Base-by-base conservation (phyloP, 371 early-diverging fungal species). In the Neoconidiobolus thromboides region DNA sequence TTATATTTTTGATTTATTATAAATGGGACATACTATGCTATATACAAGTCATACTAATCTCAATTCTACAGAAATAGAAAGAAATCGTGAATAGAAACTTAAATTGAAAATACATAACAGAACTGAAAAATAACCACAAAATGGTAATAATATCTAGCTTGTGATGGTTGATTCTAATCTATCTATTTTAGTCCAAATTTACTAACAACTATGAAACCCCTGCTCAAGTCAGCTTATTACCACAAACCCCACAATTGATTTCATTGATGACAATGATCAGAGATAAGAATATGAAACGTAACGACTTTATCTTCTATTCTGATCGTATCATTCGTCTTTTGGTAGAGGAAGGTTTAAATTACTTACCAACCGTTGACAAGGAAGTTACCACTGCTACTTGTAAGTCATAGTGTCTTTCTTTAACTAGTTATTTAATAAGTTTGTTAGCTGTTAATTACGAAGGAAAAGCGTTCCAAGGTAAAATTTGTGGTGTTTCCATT, bases 401-500 rank as follows among this genome's bases (percentile, higher is more conserved):
- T 64, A 71, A 68, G 48, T 55, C 26, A 26, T 37, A 4, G 40
- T 10, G n/a, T 40, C 14, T 3, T 14, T 38, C 15, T n/a, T 10
- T 58, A 38, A 44, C 5, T 2, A 38, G 37, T 58, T 50, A 6
- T 10, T 12, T 52, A 39, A n/a, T 42, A 40, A 5, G 0, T 42
- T 47, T 7, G 39, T 47, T 55, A 74, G 76, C 71, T 43, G 64
- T 61, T 40, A 68, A 77, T 48, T 91, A 79, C 65, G 65, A 82
- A 42, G 91, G 91, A 55, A 76, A 86, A 43, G 77, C 75, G 15
- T 89, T 89, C 67, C 74, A 83, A 68, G 92, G 92, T 51, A 78
- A 86, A 60, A 93, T 93, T 63, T 93, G 94, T 70, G 94, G 94
- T 61, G 89, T 93, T 3, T 91, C 89, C 44, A 92, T 92, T 59